A percentile compares a stretch with the other conserved stretches of the same genome.
phyloP scores from a whole-genome alignment of 306 rosid genomes.

The Vicia faba region DNA sequence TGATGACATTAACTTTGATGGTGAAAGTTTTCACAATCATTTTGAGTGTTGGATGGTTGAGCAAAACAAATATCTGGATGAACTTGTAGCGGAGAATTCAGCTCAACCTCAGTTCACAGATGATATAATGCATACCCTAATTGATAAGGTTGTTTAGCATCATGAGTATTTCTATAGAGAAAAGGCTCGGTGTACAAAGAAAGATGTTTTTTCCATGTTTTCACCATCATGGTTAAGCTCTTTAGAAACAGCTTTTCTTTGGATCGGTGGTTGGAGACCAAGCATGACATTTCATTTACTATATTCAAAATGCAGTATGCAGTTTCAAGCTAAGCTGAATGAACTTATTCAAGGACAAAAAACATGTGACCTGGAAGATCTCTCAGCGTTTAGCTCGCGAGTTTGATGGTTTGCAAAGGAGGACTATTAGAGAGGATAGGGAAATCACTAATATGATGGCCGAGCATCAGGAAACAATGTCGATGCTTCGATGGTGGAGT shows the following conservation, averaged over 20 bases:
- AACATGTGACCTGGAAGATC: conserved; percentile 49
- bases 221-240: conserved; percentile 59
- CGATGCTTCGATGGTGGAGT: conserved; percentile 51
- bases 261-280: conserved; percentile 86
- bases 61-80: conserved; percentile 48
- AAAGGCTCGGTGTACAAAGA: conserved; percentile 44
- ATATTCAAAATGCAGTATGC: conserved; percentile 61
- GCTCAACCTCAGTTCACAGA: conserved; percentile 3
- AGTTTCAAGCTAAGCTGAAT: conserved; percentile 42
- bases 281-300: conserved; percentile 63
- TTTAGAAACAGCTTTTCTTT: conserved; percentile 61
- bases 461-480: conserved; percentile 52
- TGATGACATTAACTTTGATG: background rate
- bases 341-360: conserved; percentile 40
- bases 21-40: conserved; percentile 46
- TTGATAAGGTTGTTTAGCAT: conserved; percentile 42
- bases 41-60: conserved; percentile 52
- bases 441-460: conserved; percentile 57
- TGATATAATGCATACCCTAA: conserved; percentile 29
- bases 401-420: conserved; percentile 52
- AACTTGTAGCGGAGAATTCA: conserved; percentile 35
- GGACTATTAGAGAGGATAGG: conserved; percentile 54
- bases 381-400: conserved; percentile 46
- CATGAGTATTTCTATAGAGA: conserved; percentile 52
- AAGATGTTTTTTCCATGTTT: conserved; percentile 45